These are phyloP conservation scores for Calvatia gigantea DNA, from an alignment of 768 basidiomycete species.

Conservation along the genomic window DNA sequence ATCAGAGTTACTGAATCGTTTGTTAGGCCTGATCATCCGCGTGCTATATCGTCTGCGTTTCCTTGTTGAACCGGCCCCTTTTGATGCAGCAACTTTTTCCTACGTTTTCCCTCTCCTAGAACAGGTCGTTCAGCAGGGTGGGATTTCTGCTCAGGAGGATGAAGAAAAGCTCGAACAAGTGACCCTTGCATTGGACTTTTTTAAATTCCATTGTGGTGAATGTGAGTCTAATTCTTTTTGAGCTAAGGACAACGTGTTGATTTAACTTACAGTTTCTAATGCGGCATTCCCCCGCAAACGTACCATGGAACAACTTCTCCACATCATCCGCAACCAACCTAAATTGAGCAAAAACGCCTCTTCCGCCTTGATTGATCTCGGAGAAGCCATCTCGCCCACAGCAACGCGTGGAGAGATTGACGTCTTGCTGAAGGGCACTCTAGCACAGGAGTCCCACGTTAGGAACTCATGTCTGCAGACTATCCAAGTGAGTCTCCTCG, in stretches of 20 bases:
- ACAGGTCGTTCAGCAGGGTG: slow-evolving; percentile 66
- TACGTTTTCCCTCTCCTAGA: slow-evolving; percentile 75
- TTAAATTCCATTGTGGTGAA: slow-evolving; percentile 70
- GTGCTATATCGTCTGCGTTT: slow-evolving; percentile 82
- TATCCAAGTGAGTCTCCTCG: slow-evolving; percentile 57
- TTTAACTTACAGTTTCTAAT: slow-evolving; percentile 52
- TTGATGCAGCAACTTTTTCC: slow-evolving; percentile 84
- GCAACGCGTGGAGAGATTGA: slow-evolving; percentile 61
- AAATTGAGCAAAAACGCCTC: slow-evolving; percentile 82
- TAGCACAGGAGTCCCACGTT: slow-evolving; percentile 85
- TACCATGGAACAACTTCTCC: slow-evolving; percentile 66
- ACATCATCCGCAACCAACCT: slow-evolving; percentile 73
- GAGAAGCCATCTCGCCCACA: slow-evolving; percentile 69
- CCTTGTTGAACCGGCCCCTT: slow-evolving; percentile 75
- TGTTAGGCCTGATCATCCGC: slow-evolving; percentile 70
- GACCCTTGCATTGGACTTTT: slow-evolving; percentile 64
- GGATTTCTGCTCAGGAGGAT: slow-evolving; percentile 58
- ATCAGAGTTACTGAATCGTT: not conserved
- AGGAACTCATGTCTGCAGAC: slow-evolving; percentile 89
- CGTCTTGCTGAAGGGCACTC: slow-evolving; percentile 67
- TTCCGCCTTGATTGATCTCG: slow-evolving; percentile 74
- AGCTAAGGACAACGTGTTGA: not conserved
- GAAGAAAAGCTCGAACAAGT: slow-evolving; percentile 81
- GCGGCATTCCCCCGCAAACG: slow-evolving; percentile 68
- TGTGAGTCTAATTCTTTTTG: slow-evolving; percentile 42